Base-by-base conservation (phyloP, 257 asterid species). In the Nicotiana attenuata region DNA sequence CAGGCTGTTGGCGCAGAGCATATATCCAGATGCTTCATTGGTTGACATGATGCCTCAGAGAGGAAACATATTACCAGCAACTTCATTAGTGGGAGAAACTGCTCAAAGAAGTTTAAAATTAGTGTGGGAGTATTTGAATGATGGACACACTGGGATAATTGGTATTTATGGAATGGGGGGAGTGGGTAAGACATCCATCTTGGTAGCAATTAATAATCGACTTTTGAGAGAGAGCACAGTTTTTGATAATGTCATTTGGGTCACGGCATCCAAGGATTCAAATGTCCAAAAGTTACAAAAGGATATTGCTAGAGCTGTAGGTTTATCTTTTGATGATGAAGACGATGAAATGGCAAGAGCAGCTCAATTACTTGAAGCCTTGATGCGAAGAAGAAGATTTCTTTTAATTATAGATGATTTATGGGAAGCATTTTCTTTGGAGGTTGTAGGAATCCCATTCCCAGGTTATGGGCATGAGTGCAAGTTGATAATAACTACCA, bases 231-330 rank as follows among this genome's bases (percentile, higher is more conserved):
- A 80, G 14, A 26, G 79, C 5, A 50, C 61, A 57, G 11, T 11
- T 59, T 86, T 86, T 61, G 87, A 77, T 52, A 20, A 28, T 5
- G 77, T 86, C 59, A 83, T 86, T 77, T 86, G 87, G 87, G 87
- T 81, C 41, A 81, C 86, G 2, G 85, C 86, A 33, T 83, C 87
- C 15, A 83, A 78, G 56, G 83, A 83, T 38, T 81, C 83, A 33
- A 77, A 81, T 67, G 33, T 50, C 10, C 55, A 10, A 29, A 83
- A 77, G 20, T 68, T 83, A 7, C 88, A 83, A 5, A 81, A 81
- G 52, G 80, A 83, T 60, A 83, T 83, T 52, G 88, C 83, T 1
- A 76, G 60, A 65, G 81, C 61, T 16, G 20, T 83, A 15, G 85
- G 76, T 4, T 55, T 86, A 66, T 24, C 53, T 29, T 83, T 86